A percentile compares a stretch with the other conserved stretches of the same genome.
These are phyloP conservation scores for Sclerotiophoma versabilis DNA, from an alignment of 2,329 filamentous ascomycete species.

Conservation along the genomic window DNA sequence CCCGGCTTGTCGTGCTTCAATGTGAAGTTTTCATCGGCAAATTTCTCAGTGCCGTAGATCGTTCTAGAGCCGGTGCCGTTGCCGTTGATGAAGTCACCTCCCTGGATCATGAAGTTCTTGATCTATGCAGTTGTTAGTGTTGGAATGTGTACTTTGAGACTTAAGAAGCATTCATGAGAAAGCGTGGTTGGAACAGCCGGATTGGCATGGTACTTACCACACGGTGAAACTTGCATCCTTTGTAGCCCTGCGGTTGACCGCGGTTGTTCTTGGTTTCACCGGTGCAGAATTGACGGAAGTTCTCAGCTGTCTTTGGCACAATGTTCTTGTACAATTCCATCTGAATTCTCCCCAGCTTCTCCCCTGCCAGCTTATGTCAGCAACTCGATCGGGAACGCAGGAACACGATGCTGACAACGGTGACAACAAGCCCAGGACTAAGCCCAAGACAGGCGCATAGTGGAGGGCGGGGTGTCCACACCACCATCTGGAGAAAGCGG, in stretches of 20 bases:
- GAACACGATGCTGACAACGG: slow-evolving; percentile 7
- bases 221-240: slow-evolving; percentile 91
- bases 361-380: slow-evolving; percentile 41
- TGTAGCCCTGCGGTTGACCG: slow-evolving; percentile 88
- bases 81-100: slow-evolving; percentile 92
- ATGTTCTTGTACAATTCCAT: slow-evolving; percentile 80
- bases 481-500: slow-evolving; percentile 21
- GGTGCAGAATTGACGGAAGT: slow-evolving; percentile 96
- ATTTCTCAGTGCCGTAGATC: slow-evolving; percentile 85
- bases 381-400: slow-evolving; percentile 6
- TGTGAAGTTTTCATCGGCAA: slow-evolving; percentile 89
- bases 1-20: slow-evolving; percentile 81
- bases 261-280: slow-evolving; percentile 83
- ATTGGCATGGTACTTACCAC: no score
- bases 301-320: slow-evolving; percentile 89
- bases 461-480: slow-evolving; percentile 18
- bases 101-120: slow-evolving; percentile 96
- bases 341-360: slow-evolving; percentile 48
- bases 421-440: slow-evolving; percentile 12
- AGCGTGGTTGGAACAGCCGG: neutral
- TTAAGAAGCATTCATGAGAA: neutral
- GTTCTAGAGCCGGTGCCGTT: slow-evolving; percentile 88
- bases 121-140: slow-evolving; percentile 64
- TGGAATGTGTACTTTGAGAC: neutral
- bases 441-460: slow-evolving; percentile 13